Conservation (phyloP, 257 asterid species). For the Nicotiana sylvestris region DNA sequence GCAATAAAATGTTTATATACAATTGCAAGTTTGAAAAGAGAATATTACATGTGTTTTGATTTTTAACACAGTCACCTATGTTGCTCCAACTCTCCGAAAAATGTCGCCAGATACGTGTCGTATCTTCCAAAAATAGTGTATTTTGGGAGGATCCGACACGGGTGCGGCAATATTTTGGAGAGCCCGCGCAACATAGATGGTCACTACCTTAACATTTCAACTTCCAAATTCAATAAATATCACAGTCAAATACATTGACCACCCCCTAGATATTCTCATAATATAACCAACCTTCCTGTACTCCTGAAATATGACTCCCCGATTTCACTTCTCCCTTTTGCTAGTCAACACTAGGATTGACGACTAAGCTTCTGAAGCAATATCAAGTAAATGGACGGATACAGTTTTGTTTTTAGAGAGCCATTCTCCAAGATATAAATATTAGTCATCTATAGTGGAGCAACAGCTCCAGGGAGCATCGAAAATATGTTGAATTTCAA, state of each 20-base stretch:
- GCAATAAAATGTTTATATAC: not conserved
- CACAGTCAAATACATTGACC: not conserved
- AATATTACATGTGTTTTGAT: not conserved
- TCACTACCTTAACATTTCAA: not conserved
- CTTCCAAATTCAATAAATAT: not conserved
- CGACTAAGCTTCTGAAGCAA: not conserved
- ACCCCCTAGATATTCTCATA: not conserved
- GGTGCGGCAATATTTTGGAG: too few relatives aligned
- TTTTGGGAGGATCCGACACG: too few relatives aligned
- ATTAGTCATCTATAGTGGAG: not conserved
- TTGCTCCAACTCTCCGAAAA: too few relatives aligned
- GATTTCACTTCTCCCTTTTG: not conserved
- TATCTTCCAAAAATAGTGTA: too few relatives aligned
- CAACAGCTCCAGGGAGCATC: not conserved
- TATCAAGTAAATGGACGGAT: not conserved
- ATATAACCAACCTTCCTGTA: not conserved
- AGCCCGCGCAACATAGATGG: too few relatives aligned
- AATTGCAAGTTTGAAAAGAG: not conserved
- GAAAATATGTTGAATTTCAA: not conserved
- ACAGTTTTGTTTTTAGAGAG: not conserved
- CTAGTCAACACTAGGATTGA: not conserved
- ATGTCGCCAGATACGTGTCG: too few relatives aligned
- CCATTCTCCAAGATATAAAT: not conserved
- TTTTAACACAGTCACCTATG: not conserved
- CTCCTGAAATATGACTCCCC: not conserved